Evolutionary conservation across 179 eudicot genomes (phyloP).

Genomic region (Silene noctiflora): DNA sequence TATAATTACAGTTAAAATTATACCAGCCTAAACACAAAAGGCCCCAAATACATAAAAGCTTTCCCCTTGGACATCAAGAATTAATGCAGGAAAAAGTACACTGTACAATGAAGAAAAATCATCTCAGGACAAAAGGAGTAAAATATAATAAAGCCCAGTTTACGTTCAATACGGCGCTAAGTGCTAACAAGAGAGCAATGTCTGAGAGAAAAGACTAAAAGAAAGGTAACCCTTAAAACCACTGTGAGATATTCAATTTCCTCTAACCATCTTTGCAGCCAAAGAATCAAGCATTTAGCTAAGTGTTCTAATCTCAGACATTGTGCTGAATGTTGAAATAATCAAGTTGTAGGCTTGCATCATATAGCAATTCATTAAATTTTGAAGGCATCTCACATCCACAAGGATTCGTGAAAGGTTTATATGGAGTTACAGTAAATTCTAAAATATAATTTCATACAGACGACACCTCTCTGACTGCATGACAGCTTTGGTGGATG

Average conservation of each 20-base stretch:
- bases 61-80: background rate
- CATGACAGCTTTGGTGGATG: too few relatives aligned
- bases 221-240: background rate
- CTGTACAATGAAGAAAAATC: background rate
- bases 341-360: too few relatives aligned
- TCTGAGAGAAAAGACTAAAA: background rate
- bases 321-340: too few relatives aligned
- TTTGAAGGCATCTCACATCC: too few relatives aligned
- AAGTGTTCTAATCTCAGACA: too few relatives aligned
- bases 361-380: too few relatives aligned
- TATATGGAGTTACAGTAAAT: too few relatives aligned
- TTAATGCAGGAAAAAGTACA: background rate
- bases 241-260: background rate
- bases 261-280: background rate
- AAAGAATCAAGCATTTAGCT: too few relatives aligned
- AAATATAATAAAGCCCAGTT: background rate
- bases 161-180: background rate
- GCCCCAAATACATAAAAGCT: background rate
- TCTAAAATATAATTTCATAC: too few relatives aligned
- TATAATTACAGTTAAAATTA: background rate
- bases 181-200: background rate
- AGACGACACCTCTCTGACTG: too few relatives aligned
- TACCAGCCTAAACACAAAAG: background rate
- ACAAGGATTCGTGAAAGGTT: too few relatives aligned
- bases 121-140: background rate